Evolutionary conservation across 2,329 filamentous ascomycete genomes (phyloP).

Genomic region (Fusarium metavorans): DNA sequence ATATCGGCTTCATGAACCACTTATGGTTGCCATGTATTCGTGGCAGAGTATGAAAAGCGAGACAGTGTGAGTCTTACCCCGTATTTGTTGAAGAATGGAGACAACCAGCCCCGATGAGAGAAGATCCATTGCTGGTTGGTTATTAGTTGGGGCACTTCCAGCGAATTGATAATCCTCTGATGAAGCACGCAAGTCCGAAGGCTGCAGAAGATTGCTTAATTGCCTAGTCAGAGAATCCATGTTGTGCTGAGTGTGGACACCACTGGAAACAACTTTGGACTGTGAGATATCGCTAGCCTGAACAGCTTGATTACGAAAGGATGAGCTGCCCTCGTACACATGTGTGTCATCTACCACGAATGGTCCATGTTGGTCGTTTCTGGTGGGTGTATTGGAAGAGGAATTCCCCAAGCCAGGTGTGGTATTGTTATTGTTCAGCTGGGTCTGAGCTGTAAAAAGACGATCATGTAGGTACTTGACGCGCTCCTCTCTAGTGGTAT

Average conservation of each 20-base stretch:
- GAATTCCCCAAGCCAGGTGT: background rate
- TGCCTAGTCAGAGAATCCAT: background rate
- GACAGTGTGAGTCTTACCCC: background rate
- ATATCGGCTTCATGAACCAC: background rate
- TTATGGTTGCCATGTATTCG: background rate
- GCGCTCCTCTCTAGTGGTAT: background rate
- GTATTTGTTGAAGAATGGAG: background rate
- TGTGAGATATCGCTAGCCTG: constrained; percentile 2
- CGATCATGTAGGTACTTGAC: constrained; percentile 4
- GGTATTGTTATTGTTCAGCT: background rate
- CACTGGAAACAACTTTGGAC: background rate
- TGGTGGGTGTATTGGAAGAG: background rate
- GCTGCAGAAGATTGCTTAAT: background rate
- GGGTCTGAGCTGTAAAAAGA: background rate
- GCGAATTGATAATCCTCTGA: constrained; percentile 1
- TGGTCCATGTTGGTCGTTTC: background rate
- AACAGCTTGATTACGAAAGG: background rate
- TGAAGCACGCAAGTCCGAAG: background rate
- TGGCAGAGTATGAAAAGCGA: background rate
- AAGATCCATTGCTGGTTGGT: background rate
- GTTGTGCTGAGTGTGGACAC: background rate
- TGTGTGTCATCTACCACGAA: background rate
- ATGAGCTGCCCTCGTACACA: constrained; percentile 1
- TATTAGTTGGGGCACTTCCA: background rate
- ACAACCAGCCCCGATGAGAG: background rate